Evolutionary conservation across 208 protist genomes (phyloP).

Genomic region (Naegleria lovaniensis): DNA sequence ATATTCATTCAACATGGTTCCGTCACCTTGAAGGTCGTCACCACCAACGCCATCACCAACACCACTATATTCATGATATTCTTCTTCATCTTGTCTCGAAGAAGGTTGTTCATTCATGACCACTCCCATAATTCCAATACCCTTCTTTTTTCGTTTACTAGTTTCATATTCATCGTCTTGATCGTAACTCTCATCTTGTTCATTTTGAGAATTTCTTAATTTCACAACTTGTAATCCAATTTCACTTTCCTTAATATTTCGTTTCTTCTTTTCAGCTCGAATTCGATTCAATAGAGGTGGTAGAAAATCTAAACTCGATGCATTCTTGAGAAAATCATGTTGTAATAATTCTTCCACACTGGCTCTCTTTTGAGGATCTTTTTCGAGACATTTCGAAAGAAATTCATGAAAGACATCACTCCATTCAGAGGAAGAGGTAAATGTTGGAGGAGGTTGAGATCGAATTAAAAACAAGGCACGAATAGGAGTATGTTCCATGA

Average conservation of each 20-base stretch:
- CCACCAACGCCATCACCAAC: no score
- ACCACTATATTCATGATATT: neutral
- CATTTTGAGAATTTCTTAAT: neutral
- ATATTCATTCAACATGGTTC: no score
- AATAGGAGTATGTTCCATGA: neutral
- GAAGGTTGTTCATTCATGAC: neutral
- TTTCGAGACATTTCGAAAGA: conserved; percentile 34
- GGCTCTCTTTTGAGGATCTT: conserved; percentile 35
- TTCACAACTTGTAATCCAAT: neutral
- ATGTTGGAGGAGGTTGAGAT: neutral
- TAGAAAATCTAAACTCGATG: neutral
- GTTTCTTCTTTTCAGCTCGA: neutral
- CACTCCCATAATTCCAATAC: neutral
- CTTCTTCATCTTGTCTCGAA: neutral
- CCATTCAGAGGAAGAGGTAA: neutral
- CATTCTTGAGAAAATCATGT: conserved; percentile 22
- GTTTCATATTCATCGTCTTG: neutral
- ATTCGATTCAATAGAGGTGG: neutral
- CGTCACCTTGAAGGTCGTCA: no score
- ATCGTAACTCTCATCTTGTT: neutral
- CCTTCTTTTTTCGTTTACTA: neutral
- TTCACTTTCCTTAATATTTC: neutral
- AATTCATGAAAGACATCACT: conserved; percentile 36
- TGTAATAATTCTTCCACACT: conserved; percentile 35
- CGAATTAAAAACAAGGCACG: conserved; percentile 1